A percentile compares a stretch with the other conserved stretches of the same genome.
Conservation (phyloP, 169 alveolate species). For the Cryptosporidium canis region DNA sequence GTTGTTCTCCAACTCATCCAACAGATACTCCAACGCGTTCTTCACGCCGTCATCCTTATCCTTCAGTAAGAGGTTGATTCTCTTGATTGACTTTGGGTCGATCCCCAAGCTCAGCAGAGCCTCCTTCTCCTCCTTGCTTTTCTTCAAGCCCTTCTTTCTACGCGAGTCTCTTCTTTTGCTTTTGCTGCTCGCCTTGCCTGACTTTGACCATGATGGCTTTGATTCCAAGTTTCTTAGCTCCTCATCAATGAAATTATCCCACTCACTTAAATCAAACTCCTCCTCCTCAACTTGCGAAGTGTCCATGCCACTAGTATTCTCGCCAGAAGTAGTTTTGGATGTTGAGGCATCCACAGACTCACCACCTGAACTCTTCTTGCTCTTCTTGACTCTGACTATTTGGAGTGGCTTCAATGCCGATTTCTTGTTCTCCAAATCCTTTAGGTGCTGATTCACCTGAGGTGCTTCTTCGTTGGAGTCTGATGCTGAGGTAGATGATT, state of each 20-base stretch:
- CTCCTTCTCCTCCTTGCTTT: conserved; percentile 16
- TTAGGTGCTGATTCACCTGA: not conserved
- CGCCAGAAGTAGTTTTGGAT: not conserved
- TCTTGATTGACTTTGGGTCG: conserved; percentile 24
- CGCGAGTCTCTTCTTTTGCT: not conserved
- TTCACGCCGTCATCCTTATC: conserved; percentile 39
- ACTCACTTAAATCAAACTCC: conserved; percentile 34
- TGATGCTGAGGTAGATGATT: not conserved
- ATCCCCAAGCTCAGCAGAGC: conserved; percentile 17
- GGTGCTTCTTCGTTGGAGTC: not conserved
- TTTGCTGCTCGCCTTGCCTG: not conserved
- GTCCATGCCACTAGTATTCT: not conserved
- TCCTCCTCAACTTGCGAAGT: conserved; percentile 44
- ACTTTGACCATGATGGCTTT: not conserved
- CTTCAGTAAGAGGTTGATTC: conserved; percentile 14
- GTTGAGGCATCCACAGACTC: not conserved
- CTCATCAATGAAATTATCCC: conserved; percentile 42
- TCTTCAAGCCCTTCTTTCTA: conserved; percentile 8
- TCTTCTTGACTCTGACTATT: not conserved
- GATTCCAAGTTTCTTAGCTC: not conserved
- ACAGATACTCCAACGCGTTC: conserved; percentile 44
- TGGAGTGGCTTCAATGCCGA: not conserved
- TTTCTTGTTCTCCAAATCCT: not conserved
- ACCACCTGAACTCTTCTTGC: not conserved
- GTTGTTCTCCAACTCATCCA: conserved; percentile 27